Evolutionary conservation across 441 rosid species (phyloP).

Genomic region (Theobroma grandiflorum): DNA sequence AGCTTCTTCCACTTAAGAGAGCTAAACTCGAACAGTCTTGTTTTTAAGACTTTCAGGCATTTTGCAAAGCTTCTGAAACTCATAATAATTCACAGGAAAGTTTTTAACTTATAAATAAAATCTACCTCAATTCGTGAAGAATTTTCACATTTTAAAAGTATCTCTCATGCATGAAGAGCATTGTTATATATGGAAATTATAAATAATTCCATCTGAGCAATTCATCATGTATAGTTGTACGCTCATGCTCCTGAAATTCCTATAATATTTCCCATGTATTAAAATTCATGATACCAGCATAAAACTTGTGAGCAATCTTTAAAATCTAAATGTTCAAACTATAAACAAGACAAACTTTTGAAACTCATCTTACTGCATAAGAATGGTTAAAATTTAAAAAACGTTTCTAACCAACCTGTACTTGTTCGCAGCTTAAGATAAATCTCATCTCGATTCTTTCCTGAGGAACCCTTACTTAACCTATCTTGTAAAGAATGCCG

Average conservation of each 20-base stretch:
- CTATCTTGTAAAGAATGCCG: constrained; percentile 82
- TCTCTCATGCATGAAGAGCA: background rate
- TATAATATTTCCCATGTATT: background rate
- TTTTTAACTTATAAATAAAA: background rate
- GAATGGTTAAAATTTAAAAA: background rate
- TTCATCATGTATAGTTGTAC: background rate
- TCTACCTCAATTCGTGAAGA: constrained; percentile 5
- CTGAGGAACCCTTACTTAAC: constrained; percentile 70
- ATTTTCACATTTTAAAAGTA: background rate
- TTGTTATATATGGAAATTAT: background rate
- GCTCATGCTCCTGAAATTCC: background rate
- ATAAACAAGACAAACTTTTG: constrained; percentile 6
- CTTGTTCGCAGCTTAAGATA: constrained; percentile 75
- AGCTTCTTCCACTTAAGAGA: background rate
- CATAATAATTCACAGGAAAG: background rate
- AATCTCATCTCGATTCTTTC: constrained; percentile 70
- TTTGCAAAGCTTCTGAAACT: background rate
- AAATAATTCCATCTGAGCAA: background rate
- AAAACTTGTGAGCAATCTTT: background rate
- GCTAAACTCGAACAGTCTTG: background rate
- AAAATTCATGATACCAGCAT: constrained; percentile 3
- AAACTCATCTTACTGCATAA: constrained; percentile 1
- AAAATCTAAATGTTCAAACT: constrained; percentile 13
- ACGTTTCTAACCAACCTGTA: constrained; percentile 49
- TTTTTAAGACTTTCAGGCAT: background rate